A percentile compares a stretch with the other conserved stretches of the same genome.
phyloP scores from a whole-genome alignment of 2,329 filamentous ascomycete genomes.

The Colletotrichum gloeosporioides region DNA sequence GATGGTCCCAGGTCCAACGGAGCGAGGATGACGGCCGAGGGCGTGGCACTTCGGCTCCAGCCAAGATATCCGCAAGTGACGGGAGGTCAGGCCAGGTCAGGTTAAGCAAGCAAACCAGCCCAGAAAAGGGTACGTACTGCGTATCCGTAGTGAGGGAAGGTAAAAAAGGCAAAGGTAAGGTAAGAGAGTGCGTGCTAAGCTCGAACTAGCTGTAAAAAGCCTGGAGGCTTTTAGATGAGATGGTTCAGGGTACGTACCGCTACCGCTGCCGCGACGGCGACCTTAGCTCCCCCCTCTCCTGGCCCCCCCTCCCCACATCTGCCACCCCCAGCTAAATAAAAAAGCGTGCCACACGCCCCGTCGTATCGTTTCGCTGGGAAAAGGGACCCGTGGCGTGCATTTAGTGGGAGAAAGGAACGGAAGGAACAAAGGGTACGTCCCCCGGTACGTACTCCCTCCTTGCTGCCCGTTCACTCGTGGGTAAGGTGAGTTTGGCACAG shows the following conservation, averaged over 20 bases:
- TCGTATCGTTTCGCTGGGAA: slow-evolving; percentile 19
- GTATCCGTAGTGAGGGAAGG: neutral
- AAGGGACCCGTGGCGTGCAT: slow-evolving; percentile 1
- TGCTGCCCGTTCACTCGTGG: slow-evolving; percentile 42
- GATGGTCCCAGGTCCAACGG: neutral
- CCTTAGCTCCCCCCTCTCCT: neutral
- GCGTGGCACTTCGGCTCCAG: neutral
- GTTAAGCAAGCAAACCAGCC: neutral
- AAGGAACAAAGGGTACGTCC: slow-evolving; percentile 17
- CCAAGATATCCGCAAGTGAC: neutral
- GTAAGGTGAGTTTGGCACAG: slow-evolving; percentile 49
- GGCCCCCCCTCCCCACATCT: neutral
- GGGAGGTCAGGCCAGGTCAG: neutral
- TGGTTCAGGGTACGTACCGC: slow-evolving; percentile 5
- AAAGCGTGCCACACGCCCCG: slow-evolving; percentile 9
- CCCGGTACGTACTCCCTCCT: slow-evolving; percentile 4
- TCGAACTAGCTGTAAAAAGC: neutral
- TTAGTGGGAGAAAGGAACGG: slow-evolving; percentile 5
- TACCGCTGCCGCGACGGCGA: neutral
- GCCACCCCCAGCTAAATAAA: slow-evolving; percentile 11
- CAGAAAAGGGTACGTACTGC: neutral
- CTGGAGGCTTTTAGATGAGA: slow-evolving; percentile 10
- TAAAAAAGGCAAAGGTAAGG: neutral
- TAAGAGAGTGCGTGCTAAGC: neutral
- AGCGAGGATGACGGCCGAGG: neutral